These are phyloP conservation scores for Vigna radiata DNA, from an alignment of 306 rosid species.

Conservation along the genomic window DNA sequence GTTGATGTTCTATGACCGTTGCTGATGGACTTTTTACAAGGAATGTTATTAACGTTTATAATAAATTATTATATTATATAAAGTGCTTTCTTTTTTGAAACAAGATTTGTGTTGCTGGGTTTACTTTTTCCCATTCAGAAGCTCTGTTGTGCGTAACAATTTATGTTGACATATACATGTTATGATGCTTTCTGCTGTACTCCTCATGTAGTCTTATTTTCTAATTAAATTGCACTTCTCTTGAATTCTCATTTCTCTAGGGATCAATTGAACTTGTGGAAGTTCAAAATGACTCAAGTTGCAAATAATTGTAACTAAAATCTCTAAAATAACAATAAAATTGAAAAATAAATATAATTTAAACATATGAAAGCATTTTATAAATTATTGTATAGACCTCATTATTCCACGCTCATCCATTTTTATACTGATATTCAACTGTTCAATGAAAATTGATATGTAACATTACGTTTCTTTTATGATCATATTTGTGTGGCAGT, in stretches of 20 bases:
- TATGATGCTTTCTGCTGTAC: conserved; percentile 5
- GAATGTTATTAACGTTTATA: conserved; percentile 42
- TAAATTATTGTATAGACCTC: too few relatives aligned
- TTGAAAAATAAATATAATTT: too few relatives aligned
- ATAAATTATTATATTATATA: conserved; percentile 46
- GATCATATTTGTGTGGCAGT: too few relatives aligned
- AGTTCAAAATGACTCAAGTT: too few relatives aligned
- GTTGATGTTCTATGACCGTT: conserved; percentile 28
- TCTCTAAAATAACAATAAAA: too few relatives aligned
- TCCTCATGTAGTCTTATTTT: conserved; percentile 21
- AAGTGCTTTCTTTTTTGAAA: conserved; percentile 18
- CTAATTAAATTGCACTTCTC: conserved; percentile 3
- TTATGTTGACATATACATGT: conserved; percentile 24
- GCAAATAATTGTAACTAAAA: too few relatives aligned
- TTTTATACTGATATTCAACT: too few relatives aligned
- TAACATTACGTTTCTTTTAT: too few relatives aligned
- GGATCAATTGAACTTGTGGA: too few relatives aligned
- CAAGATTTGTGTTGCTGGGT: conserved; percentile 33
- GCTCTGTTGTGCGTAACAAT: conserved; percentile 30
- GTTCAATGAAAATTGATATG: too few relatives aligned
- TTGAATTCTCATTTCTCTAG: background rate
- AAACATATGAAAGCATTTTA: too few relatives aligned
- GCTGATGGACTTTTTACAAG: conserved; percentile 33
- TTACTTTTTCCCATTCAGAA: conserved; percentile 25
- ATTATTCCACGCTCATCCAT: too few relatives aligned